phyloP scores from a whole-genome alignment of 768 basidiomycete species.

The Krasilnikovozyma curviuscula region DNA sequence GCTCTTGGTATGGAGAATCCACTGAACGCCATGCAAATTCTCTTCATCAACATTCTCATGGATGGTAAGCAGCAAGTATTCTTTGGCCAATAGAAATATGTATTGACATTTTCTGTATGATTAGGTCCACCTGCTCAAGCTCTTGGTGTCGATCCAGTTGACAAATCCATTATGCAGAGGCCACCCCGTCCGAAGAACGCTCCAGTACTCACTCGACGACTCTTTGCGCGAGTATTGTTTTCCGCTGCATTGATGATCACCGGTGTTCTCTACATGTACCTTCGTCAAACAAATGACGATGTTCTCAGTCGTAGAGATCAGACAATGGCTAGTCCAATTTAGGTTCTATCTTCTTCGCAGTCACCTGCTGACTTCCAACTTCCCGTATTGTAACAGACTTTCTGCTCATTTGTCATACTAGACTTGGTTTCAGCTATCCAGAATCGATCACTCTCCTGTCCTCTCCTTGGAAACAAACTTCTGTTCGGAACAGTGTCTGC shows the following conservation, averaged over 20 bases:
- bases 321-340: slow-evolving; percentile 56
- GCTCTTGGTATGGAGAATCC: slow-evolving; percentile 76
- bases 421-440: slow-evolving; percentile 89
- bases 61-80: slow-evolving; percentile 40
- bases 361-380: background rate
- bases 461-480: slow-evolving; percentile 60
- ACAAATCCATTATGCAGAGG: slow-evolving; percentile 74
- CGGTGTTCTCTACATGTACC: slow-evolving; percentile 73
- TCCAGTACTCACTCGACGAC: slow-evolving; percentile 54
- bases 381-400: slow-evolving; percentile 42
- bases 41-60: slow-evolving; percentile 99
- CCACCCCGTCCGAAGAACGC: slow-evolving; percentile 87
- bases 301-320: slow-evolving; percentile 71
- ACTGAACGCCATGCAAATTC: slow-evolving; percentile 91
- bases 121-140: slow-evolving; percentile 84
- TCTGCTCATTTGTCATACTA: slow-evolving; percentile 90
- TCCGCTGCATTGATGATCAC: slow-evolving; percentile 78
- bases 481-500: slow-evolving; percentile 67
- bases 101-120: background rate
- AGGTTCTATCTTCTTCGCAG: background rate
- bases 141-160: slow-evolving; percentile 88
- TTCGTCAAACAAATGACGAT: slow-evolving; percentile 53
- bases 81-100: no score
- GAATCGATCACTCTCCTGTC: slow-evolving; percentile 76
- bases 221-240: slow-evolving; percentile 69